Evolutionary conservation across 2,329 filamentous ascomycete species (phyloP).

Genomic region (Daldinia eschscholtzii): DNA sequence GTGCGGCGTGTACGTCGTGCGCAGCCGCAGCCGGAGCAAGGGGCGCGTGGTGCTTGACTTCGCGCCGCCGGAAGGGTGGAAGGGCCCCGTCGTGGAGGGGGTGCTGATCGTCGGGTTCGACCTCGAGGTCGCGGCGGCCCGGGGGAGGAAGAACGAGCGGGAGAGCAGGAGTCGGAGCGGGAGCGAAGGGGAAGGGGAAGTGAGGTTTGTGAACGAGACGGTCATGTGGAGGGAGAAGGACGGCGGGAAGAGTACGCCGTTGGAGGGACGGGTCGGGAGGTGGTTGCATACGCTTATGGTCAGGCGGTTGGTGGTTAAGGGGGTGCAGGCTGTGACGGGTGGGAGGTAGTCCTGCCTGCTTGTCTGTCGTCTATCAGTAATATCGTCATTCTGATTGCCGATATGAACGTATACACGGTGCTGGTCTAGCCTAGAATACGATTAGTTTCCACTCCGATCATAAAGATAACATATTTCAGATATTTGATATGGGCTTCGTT

Average conservation of each 20-base stretch:
- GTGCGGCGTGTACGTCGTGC: slow-evolving; percentile 48
- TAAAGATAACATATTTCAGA: too few species aligned
- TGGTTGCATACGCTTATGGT: slow-evolving; percentile 47
- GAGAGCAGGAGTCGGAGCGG: slow-evolving; percentile 40
- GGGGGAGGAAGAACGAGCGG: slow-evolving; percentile 43
- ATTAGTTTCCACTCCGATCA: background rate
- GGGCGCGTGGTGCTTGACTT: slow-evolving; percentile 41
- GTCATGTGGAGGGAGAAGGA: slow-evolving; percentile 54
- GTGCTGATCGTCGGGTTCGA: slow-evolving; percentile 47
- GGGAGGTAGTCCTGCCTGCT: background rate
- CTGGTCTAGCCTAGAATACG: background rate
- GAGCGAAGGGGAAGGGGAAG: slow-evolving; percentile 43
- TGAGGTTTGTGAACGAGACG: slow-evolving; percentile 56
- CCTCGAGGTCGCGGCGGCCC: background rate
- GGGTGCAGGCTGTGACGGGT: slow-evolving; percentile 42
- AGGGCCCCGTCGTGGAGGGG: slow-evolving; percentile 40
- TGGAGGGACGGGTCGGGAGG: slow-evolving; percentile 43
- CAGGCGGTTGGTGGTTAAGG: slow-evolving; percentile 47
- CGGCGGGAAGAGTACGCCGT: slow-evolving; percentile 37
- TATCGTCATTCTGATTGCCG: background rate
- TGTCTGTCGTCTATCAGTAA: background rate
- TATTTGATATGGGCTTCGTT: background rate
- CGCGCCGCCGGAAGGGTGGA: slow-evolving; percentile 45
- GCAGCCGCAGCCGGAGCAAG: slow-evolving; percentile 1
- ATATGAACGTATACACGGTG: background rate